phyloP scores from a whole-genome alignment of 2,329 filamentous ascomycete genomes.

The Talaromyces marneffei region DNA sequence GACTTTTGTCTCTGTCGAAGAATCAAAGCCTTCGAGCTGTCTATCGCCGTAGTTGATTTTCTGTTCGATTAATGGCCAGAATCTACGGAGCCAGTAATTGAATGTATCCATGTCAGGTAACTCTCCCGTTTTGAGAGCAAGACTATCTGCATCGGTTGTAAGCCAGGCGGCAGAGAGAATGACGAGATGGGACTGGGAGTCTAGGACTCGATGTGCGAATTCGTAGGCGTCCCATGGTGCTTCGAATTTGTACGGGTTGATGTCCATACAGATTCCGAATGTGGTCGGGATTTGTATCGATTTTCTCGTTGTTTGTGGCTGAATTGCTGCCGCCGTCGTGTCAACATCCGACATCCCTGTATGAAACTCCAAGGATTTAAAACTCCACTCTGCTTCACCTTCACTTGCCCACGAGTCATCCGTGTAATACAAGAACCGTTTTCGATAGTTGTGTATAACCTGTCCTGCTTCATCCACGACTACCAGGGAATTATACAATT shows the following conservation, averaged over 20 bases:
- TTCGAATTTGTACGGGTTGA: constrained; percentile 59
- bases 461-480: constrained; percentile 51
- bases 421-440: constrained; percentile 61
- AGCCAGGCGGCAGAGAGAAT: constrained; percentile 62
- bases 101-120: constrained; percentile 56
- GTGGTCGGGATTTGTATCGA: constrained; percentile 33
- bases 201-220: constrained; percentile 52
- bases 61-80: constrained; percentile 46
- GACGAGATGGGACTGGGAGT: constrained; percentile 46
- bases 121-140: constrained; percentile 39
- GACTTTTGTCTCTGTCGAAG: constrained; percentile 28
- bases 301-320: background rate
- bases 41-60: constrained; percentile 21
- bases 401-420: constrained; percentile 60
- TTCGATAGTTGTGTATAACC: constrained; percentile 57
- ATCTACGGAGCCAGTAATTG: constrained; percentile 57
- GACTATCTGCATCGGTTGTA: constrained; percentile 45
- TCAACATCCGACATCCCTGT: background rate
- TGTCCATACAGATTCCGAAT: constrained; percentile 49
- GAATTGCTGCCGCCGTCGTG: background rate
- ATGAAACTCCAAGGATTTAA: constrained; percentile 21
- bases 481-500: constrained; percentile 55
- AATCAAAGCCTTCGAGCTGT: constrained; percentile 10
- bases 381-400: constrained; percentile 36
- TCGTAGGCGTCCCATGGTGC: constrained; percentile 56